Evolutionary conservation across 1,284 basidiomycete genomes (phyloP).

Genomic region (Ustilago loliicola): DNA sequence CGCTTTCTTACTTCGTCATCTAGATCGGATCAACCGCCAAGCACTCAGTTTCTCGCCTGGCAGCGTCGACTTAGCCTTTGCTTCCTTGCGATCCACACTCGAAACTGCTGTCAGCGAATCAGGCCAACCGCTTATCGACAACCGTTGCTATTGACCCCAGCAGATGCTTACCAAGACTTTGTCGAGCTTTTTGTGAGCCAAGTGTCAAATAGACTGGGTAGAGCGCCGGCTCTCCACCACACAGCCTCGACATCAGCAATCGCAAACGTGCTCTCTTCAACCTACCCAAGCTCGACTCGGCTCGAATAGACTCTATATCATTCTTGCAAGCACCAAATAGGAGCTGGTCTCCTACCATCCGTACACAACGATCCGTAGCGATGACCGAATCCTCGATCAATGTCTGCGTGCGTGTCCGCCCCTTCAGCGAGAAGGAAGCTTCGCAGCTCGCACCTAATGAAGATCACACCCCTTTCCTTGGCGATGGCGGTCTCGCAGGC

Average conservation of each 20-base stretch:
- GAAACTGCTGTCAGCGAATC: neutral
- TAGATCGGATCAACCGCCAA: constrained; percentile 1
- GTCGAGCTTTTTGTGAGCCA: neutral
- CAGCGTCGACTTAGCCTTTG: neutral
- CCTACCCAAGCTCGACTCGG: neutral
- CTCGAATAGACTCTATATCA: neutral
- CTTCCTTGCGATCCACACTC: neutral
- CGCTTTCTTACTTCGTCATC: neutral
- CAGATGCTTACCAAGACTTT: neutral
- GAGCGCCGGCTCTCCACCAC: no score
- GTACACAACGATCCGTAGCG: neutral
- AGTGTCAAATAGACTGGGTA: no score
- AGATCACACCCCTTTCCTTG: constrained; percentile 65
- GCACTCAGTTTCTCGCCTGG: neutral
- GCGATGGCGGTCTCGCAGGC: constrained; percentile 66
- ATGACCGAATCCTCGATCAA: constrained; percentile 54
- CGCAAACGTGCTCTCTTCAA: no score
- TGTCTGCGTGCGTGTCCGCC: constrained; percentile 67
- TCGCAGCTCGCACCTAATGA: constrained; percentile 62
- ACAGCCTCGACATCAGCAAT: no score
- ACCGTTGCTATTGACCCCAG: neutral
- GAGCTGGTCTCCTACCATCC: constrained; percentile 28
- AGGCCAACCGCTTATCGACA: neutral
- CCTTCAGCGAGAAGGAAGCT: constrained; percentile 65
- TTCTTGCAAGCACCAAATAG: neutral